Evolutionary conservation across 2,329 filamentous ascomycete genomes (phyloP).

Genomic region (Claviceps lovelessii): DNA sequence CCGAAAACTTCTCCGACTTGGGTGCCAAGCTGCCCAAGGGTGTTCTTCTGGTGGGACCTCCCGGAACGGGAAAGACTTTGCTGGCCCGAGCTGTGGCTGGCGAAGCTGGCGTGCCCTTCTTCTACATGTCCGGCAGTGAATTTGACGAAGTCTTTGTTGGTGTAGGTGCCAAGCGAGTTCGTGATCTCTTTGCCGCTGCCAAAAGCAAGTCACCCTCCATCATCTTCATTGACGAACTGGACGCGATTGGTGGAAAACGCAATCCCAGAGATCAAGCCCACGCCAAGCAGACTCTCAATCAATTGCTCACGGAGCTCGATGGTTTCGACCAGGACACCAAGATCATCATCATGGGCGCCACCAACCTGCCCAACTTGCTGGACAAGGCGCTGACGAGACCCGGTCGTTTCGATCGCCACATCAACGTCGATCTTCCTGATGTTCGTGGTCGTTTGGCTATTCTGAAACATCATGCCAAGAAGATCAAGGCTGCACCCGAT

Average conservation of each 20-base stretch:
- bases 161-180: constrained; percentile 89
- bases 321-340: constrained; percentile 91
- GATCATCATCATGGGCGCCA: constrained; percentile 90
- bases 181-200: constrained; percentile 76
- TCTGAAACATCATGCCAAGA: constrained; percentile 82
- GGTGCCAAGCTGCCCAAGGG: constrained; percentile 96
- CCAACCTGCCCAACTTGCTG: constrained; percentile 86
- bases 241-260: constrained; percentile 86
- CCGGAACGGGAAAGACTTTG: constrained; percentile 93
- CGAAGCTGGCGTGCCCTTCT: constrained; percentile 95
- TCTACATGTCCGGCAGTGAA: constrained; percentile 99
- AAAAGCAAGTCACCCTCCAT: constrained; percentile 80
- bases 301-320: constrained; percentile 90
- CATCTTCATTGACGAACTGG: constrained; percentile 87
- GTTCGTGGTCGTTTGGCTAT: constrained; percentile 88
- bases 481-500: constrained; percentile 66
- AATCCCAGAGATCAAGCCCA: constrained; percentile 89
- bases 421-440: constrained; percentile 78
- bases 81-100: constrained; percentile 90
- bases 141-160: constrained; percentile 98
- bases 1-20: constrained; percentile 81
- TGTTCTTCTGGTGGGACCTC: constrained; percentile 85
- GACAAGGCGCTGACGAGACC: constrained; percentile 91
- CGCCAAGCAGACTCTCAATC: constrained; percentile 93
- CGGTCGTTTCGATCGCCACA: constrained; percentile 88